Evolutionary conservation across 2,329 filamentous ascomycete genomes (phyloP).

Genomic region (Aschersonia sp.): DNA sequence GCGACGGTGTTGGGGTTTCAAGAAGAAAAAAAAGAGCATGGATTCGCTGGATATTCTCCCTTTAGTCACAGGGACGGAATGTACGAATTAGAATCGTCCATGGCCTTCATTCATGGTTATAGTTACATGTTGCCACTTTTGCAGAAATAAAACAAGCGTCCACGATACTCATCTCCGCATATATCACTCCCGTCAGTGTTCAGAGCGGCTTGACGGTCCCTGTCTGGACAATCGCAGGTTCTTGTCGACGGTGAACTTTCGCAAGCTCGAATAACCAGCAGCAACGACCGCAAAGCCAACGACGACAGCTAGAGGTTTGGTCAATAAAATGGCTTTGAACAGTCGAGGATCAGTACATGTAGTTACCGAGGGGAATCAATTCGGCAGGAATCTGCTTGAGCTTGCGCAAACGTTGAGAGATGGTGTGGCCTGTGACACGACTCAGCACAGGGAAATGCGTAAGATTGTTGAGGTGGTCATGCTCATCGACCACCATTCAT

Average conservation of each 20-base stretch:
- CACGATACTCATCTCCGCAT: too few relatives aligned
- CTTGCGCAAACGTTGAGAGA: constrained; percentile 86
- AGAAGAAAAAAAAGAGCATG: constrained; percentile 2
- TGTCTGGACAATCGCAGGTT: constrained; percentile 76
- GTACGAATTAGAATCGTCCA: too few relatives aligned
- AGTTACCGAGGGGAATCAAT: constrained; percentile 79
- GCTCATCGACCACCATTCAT: too few relatives aligned
- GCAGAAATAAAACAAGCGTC: too few relatives aligned
- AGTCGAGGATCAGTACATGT: not conserved
- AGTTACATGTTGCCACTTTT: not conserved
- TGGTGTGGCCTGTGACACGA: constrained; percentile 62
- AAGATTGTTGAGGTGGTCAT: too few relatives aligned
- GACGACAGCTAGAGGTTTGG: constrained; percentile 53
- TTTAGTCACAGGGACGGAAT: not conserved
- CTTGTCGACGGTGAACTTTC: constrained; percentile 82
- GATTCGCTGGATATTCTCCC: too few relatives aligned
- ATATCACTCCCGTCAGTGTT: constrained; percentile 9
- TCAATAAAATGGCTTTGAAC: not conserved
- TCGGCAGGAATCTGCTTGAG: constrained; percentile 85
- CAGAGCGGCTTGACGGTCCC: constrained; percentile 28
- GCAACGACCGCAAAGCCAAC: constrained; percentile 71
- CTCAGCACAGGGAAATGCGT: not conserved
- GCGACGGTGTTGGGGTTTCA: constrained; percentile 26
- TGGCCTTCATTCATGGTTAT: not conserved
- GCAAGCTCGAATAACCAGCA: constrained; percentile 65